These are phyloP conservation scores for Neohortaea acidophila DNA, from an alignment of 495 filamentous ascomycete species.

Conservation along the genomic window DNA sequence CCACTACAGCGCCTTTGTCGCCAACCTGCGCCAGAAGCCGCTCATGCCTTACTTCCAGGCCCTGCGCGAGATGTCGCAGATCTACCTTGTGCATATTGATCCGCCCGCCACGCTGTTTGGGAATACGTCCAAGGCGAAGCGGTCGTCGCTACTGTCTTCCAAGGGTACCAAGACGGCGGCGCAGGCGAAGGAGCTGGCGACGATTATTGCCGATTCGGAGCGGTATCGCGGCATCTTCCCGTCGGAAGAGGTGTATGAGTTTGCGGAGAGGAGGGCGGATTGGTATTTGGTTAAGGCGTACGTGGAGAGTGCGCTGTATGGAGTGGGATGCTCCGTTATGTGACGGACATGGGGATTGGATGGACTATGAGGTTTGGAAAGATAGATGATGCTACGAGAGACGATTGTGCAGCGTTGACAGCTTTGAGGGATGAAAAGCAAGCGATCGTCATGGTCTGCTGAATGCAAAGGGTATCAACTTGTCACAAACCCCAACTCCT, in stretches of 20 bases:
- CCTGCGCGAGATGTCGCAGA: slow-evolving; percentile 81
- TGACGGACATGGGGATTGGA: slow-evolving; percentile 27
- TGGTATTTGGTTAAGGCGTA: slow-evolving; percentile 78
- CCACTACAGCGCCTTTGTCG: slow-evolving; percentile 73
- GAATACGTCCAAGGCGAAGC: slow-evolving; percentile 3
- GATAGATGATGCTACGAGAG: too few species aligned
- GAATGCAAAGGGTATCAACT: not conserved
- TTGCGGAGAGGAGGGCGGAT: slow-evolving; percentile 82
- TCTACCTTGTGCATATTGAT: slow-evolving; percentile 67
- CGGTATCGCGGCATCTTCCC: slow-evolving; percentile 84
- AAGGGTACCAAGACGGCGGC: slow-evolving; percentile 53
- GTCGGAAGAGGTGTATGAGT: slow-evolving; percentile 95
- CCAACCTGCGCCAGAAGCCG: slow-evolving; percentile 63
- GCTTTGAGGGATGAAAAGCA: not conserved
- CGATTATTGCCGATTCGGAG: slow-evolving; percentile 80
- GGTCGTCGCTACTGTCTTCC: not conserved
- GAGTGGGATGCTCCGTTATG: slow-evolving; percentile 79
- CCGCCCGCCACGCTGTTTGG: slow-evolving; percentile 11
- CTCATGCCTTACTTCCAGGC: slow-evolving; percentile 82
- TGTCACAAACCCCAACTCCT: not conserved
- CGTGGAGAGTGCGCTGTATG: slow-evolving; percentile 96
- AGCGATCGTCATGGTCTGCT: not conserved
- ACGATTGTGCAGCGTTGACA: not conserved
- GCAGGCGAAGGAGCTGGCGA: slow-evolving; percentile 89
- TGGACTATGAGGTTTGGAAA: not conserved